Evolutionary conservation across 208 protist genomes (phyloP).

Genomic region (Polymyxa betae): DNA sequence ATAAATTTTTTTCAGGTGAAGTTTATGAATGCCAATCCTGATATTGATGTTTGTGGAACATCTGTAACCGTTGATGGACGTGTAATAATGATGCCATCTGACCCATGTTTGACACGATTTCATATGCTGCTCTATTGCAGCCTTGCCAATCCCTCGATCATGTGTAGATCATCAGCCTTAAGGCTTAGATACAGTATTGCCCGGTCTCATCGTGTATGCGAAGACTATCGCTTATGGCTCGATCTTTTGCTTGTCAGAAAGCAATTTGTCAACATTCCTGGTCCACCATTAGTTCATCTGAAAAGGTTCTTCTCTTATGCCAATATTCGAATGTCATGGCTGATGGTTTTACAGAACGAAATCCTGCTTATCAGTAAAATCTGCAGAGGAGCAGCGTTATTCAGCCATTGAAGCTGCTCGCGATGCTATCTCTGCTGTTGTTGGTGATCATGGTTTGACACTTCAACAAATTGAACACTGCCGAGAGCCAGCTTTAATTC

Average conservation of each 20-base stretch:
- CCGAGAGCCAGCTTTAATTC: background rate
- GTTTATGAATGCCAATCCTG: background rate
- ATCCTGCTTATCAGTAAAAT: background rate
- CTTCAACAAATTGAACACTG: background rate
- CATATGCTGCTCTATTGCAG: slow-evolving; percentile 39
- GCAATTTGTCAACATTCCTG: background rate
- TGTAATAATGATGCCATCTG: background rate
- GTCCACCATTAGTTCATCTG: background rate
- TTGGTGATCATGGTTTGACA: background rate
- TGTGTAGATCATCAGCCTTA: background rate
- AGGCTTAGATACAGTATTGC: background rate
- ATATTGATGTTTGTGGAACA: slow-evolving; percentile 15
- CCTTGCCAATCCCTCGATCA: background rate
- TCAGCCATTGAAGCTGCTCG: background rate
- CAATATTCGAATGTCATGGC: background rate
- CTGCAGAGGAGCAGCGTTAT: background rate
- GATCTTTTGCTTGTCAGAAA: background rate
- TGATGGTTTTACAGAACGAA: background rate
- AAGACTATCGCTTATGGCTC: slow-evolving; percentile 15
- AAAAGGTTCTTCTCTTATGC: background rate
- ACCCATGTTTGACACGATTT: background rate
- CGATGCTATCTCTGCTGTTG: background rate
- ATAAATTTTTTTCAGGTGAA: background rate
- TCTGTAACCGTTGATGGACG: background rate
- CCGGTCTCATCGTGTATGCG: background rate